Evolutionary conservation across 148 eudicot genomes (phyloP).

Genomic region (Cornus controversa): DNA sequence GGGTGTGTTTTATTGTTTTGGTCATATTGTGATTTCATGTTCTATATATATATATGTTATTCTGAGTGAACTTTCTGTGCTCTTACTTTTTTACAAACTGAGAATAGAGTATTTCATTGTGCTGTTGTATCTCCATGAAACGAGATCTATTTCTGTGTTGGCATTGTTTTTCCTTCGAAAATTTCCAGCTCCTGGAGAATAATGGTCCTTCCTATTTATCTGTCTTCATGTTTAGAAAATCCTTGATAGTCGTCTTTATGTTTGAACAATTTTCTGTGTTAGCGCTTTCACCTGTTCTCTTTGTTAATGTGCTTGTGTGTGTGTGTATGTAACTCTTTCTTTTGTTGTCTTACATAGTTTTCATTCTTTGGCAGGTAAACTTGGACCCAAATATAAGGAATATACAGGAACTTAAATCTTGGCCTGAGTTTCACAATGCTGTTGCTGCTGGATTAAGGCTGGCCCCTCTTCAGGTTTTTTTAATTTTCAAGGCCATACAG

Average conservation of each 20-base stretch:
- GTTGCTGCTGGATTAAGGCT: conserved; percentile 95
- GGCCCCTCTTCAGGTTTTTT: conserved; percentile 72
- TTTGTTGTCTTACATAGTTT: neutral
- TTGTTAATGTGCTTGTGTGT: neutral
- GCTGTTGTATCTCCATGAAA: neutral
- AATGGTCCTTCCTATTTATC: neutral
- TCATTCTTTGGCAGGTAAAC: conserved; percentile 61
- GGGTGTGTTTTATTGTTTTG: neutral
- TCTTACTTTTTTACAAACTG: neutral
- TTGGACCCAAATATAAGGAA: conserved; percentile 82
- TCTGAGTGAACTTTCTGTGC: neutral
- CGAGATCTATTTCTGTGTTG: neutral
- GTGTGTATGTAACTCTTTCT: neutral
- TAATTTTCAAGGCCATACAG: neutral
- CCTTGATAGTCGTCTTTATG: neutral
- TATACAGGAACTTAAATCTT: conserved; percentile 83
- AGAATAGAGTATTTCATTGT: neutral
- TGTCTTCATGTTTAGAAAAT: neutral
- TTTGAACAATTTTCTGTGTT: neutral
- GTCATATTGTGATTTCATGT: neutral
- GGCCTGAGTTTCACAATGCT: conserved; percentile 99
- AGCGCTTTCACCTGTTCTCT: neutral
- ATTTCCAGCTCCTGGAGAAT: neutral
- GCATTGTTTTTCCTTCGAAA: no score
- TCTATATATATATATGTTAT: neutral